These are phyloP conservation scores for Mycena rebaudengoi DNA, from an alignment of 768 basidiomycete species.

Conservation along the genomic window DNA sequence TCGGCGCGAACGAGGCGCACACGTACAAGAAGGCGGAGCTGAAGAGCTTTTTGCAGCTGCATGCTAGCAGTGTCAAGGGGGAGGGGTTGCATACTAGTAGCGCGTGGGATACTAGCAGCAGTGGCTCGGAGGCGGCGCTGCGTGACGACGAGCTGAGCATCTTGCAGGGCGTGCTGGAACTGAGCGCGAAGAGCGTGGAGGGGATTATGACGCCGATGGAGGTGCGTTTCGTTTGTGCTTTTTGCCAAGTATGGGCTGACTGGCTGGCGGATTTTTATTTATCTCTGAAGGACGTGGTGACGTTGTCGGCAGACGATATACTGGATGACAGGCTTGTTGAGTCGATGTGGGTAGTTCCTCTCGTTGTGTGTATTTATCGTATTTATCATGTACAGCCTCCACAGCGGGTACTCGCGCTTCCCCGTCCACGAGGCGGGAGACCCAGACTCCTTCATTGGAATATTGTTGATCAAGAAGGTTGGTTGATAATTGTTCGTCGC, in stretches of 20 bases:
- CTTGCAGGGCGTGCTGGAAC: conserved; percentile 79
- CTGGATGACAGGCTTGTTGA: conserved; percentile 85
- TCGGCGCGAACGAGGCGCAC: conserved; percentile 76
- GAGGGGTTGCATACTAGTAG: too few species aligned
- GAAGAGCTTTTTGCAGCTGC: neutral
- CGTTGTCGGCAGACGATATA: conserved; percentile 78
- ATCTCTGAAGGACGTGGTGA: conserved; percentile 86
- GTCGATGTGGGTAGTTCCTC: conserved; percentile 61
- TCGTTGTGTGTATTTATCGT: neutral
- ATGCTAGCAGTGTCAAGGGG: neutral
- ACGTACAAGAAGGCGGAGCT: conserved; percentile 78
- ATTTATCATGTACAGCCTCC: conserved; percentile 58
- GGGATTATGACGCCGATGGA: conserved; percentile 86
- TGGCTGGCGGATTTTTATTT: too few species aligned
- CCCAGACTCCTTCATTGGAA: conserved; percentile 63
- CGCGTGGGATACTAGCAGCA: conserved; percentile 63
- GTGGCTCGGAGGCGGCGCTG: conserved; percentile 79
- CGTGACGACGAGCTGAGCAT: conserved; percentile 86
- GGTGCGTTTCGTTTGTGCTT: conserved; percentile 43
- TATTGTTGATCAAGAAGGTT: conserved; percentile 71
- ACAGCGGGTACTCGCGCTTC: conserved; percentile 72
- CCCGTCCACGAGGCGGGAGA: conserved; percentile 67
- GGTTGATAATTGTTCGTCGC: too few species aligned
- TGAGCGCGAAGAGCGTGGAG: conserved; percentile 78
- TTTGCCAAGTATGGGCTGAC: too few species aligned